Conservation (phyloP, 2,329 filamentous ascomycete species). For the Microsporum canis region DNA sequence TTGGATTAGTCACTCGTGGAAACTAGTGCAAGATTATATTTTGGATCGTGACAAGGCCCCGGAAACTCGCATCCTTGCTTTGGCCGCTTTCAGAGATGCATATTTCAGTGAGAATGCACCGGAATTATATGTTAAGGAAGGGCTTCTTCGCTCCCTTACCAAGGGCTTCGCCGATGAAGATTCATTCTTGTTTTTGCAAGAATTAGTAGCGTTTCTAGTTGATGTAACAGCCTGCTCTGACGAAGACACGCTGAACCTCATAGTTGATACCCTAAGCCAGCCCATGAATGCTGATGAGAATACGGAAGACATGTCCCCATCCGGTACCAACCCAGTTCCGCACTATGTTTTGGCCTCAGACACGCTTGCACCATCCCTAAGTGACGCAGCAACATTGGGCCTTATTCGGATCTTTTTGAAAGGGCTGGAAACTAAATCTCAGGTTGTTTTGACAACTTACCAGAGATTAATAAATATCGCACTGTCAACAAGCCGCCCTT, state of each 20-base stretch:
- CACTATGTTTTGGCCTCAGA: constrained; percentile 24
- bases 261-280: constrained; percentile 26
- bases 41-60: constrained; percentile 28
- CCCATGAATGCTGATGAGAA: constrained; percentile 27
- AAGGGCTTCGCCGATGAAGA: constrained; percentile 28
- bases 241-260: constrained; percentile 23
- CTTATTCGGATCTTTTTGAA: constrained; percentile 67
- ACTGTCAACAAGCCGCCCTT: constrained; percentile 48
- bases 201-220: constrained; percentile 30
- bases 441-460: constrained; percentile 54
- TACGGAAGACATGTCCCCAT: constrained; percentile 27
- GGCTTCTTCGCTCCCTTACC: constrained; percentile 25
- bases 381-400: constrained; percentile 58
- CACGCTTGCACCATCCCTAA: constrained; percentile 25
- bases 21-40: constrained; percentile 29
- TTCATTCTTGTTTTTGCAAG: constrained; percentile 29
- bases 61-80: constrained; percentile 30
- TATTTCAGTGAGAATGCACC: constrained; percentile 23
- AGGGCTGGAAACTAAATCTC: constrained; percentile 54
- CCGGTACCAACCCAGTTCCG: constrained; percentile 29
- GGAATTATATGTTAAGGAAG: constrained; percentile 23
- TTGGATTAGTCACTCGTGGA: constrained; percentile 27
- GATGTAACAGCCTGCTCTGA: constrained; percentile 24
- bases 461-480: constrained; percentile 54
- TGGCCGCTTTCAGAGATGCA: constrained; percentile 31